phyloP scores from a whole-genome alignment of 768 basidiomycete genomes.

The Kwoniella heveanensis region DNA sequence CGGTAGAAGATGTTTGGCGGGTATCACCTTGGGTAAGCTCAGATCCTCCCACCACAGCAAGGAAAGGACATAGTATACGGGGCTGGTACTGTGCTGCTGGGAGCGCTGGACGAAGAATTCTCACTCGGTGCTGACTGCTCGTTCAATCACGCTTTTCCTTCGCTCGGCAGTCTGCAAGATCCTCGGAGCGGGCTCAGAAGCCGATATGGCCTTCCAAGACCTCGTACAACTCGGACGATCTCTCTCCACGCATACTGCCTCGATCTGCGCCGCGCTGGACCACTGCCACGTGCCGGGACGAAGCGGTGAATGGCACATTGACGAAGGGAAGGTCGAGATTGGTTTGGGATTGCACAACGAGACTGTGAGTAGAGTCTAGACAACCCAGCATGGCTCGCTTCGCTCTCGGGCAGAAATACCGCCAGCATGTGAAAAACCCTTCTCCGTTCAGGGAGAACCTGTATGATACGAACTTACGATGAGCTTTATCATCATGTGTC shows the following conservation, averaged over 20 bases:
- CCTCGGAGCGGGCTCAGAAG: slow-evolving; percentile 75
- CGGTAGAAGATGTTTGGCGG: slow-evolving; percentile 64
- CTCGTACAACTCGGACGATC: slow-evolving; percentile 70
- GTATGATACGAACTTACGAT: slow-evolving; percentile 48
- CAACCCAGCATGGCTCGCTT: no score
- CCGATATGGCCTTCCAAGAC: slow-evolving; percentile 69
- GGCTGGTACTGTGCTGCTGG: no score
- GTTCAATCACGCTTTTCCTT: no score
- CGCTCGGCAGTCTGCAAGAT: slow-evolving; percentile 72
- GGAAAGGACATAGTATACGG: no score
- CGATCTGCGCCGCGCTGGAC: slow-evolving; percentile 82
- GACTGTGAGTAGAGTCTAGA: slow-evolving; percentile 72
- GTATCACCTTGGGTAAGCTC: slow-evolving; percentile 47
- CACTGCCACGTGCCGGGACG: slow-evolving; percentile 86
- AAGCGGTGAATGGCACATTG: slow-evolving; percentile 66
- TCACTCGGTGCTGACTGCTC: neutral
- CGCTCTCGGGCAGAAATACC: no score
- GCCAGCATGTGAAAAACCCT: no score
- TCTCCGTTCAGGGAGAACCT: no score
- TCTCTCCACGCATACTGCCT: slow-evolving; percentile 69
- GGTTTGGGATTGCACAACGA: slow-evolving; percentile 89
- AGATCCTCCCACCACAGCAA: no score
- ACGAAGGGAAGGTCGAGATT: slow-evolving; percentile 73
- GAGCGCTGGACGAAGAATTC: no score
- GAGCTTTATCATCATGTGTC: no score